Percentiles rank a stretch among this genome's conserved stretches.
These are phyloP conservation scores for Stagonosporopsis vannaccii DNA, from an alignment of 2,329 filamentous ascomycete genomes.

Conservation along the genomic window DNA sequence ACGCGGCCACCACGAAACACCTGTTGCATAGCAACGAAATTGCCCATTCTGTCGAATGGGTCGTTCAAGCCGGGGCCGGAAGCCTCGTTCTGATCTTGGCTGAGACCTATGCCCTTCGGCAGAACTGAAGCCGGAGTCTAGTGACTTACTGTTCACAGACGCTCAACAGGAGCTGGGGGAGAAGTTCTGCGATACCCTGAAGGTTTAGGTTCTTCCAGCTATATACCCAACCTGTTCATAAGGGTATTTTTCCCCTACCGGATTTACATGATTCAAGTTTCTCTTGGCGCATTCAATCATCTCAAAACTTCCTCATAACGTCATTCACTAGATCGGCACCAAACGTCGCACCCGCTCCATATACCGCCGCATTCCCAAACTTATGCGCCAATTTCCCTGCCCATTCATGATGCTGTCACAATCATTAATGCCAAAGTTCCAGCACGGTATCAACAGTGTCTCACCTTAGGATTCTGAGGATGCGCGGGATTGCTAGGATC, in stretches of 20 bases:
- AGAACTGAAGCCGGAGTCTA: background rate
- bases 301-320: constrained; percentile 30
- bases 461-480: constrained; percentile 26
- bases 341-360: constrained; percentile 29
- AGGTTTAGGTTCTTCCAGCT: background rate
- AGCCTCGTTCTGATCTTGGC: background rate
- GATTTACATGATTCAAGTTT: background rate
- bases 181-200: background rate
- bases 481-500: constrained; percentile 30
- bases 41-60: background rate
- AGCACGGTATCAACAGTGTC: background rate
- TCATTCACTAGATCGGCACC: constrained; percentile 30
- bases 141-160: background rate
- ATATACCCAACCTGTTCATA: constrained; percentile 3
- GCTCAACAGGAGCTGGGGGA: background rate
- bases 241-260: background rate
- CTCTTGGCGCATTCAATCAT: background rate
- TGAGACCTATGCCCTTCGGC: background rate
- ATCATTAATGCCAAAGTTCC: background rate
- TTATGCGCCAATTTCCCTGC: constrained; percentile 28
- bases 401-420: constrained; percentile 28
- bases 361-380: constrained; percentile 29
- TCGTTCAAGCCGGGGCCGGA: background rate
- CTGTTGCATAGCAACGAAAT: background rate
- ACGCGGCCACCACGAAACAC: no score